Evolutionary conservation across 495 filamentous ascomycete species (phyloP), one percentile per base, ranked within the genome.

Genomic region (Penicillium argentinense): DNA sequence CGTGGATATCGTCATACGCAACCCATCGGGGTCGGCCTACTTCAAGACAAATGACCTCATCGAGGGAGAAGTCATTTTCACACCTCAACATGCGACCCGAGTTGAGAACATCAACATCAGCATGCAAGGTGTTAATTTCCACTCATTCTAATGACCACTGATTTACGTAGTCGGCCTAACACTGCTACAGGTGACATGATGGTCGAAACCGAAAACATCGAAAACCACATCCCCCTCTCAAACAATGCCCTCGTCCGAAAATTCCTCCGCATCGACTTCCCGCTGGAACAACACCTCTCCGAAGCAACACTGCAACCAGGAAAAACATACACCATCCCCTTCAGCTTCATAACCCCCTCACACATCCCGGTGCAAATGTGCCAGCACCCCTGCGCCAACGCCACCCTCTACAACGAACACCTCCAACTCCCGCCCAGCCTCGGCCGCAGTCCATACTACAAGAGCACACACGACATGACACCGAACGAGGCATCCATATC

Each of bases 11-110:
- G 12, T 24, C 9, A 4, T 50, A 1, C 33, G 25, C 3, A 24
- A 27, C 25, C 24, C 14, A 11, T 26, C 21, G 9, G 33, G 29
- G 14, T 29, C 24, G 19, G 2, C 24, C 11, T 9, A 21, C 9
- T 50, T 39, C 32, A 50, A 32, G 30, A 50, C 47, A 3, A 32
- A 50, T 14, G 40, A 44, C 9, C 18, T 16, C 5, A 44, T 50
- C 27, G 11, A 32, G 19, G 47, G 40, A 5, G 32, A 43, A 6
- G 22, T 44, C n/a, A 0, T 39, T 18, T 50, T 44, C 16, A 39
- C 40, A 26, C 47, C 47, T 5, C 32, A 14, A 0, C 30, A 39
- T 24, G 33, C 42, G 22, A 39, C 25, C 0, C 1, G 9, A 1
- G n/a, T 44, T 2, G 32, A 39, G 9, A 25, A 50, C n/a, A 44